These are phyloP conservation scores for Fomitopsis betulina DNA, from an alignment of 1,284 basidiomycete genomes.

Conservation along the genomic window DNA sequence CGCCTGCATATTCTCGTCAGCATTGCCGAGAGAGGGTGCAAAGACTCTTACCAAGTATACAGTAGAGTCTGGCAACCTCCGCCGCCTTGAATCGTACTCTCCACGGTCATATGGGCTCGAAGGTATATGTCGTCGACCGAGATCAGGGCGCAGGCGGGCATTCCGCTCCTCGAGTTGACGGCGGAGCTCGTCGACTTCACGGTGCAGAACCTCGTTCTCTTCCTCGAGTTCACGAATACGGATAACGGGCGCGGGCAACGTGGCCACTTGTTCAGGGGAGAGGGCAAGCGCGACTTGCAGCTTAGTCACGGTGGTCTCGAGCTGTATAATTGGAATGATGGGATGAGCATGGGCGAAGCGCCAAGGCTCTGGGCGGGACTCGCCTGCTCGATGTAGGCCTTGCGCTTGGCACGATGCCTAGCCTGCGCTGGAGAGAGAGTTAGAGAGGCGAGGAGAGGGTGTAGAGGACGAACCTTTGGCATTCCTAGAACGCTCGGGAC, in stretches of 20 bases:
- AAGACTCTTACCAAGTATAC: conserved; percentile 49
- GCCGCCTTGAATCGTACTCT: conserved; percentile 62
- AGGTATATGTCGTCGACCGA: conserved; percentile 18
- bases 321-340: conserved; percentile 35
- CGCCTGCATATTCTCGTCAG: conserved; percentile 6
- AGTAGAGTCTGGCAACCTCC: conserved; percentile 45
- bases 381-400: conserved; percentile 89
- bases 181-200: conserved; percentile 67
- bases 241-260: conserved; percentile 61
- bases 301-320: conserved; percentile 78
- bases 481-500: conserved; percentile 61
- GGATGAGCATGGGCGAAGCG: not conserved
- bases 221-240: conserved; percentile 75
- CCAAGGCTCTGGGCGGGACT: conserved; percentile 17
- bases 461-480: conserved; percentile 22
- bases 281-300: conserved; percentile 68
- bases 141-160: conserved; percentile 25
- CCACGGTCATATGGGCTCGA: conserved; percentile 27
- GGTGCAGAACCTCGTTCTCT: conserved; percentile 61
- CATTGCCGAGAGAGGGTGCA: conserved; percentile 1
- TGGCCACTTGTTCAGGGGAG: conserved; percentile 63
- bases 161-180: conserved; percentile 42
- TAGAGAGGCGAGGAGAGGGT: not conserved
- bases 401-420: conserved; percentile 86
- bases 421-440: conserved; percentile 62